Evolutionary conservation across 164 flowering plant species (phyloP), one percentile per base, ranked within the genome.

Genomic region (Aristolochia contorta): DNA sequence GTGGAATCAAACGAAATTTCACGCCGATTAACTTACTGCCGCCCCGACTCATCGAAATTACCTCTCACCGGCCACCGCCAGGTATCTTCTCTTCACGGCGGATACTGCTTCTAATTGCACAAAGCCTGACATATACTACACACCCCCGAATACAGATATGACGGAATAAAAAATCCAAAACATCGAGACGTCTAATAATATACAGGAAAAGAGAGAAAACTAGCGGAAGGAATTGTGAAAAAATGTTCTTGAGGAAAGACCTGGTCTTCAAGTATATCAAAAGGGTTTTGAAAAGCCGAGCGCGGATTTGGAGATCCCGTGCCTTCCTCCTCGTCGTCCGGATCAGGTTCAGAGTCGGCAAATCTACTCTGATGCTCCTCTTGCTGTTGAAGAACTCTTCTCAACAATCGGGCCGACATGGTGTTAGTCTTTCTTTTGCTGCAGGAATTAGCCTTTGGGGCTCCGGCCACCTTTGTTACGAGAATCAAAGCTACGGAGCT

Each of bases 191-290:
- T 50, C 23, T 52, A 4, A 21, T 4, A 52, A 53, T 5, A 53
- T 16, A 27, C 2, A 22, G 10, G 56, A 53, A 21, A 53, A 10
- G 30, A 21, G 0, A 6, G 24, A 54, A 32, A 56, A 37, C 10
- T 43, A 56, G 13, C n/a, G 10, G 6, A 1, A 63, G 51, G 56
- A 18, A 37, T 3, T 37, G 3, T 37, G 7, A 37, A 37, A 10
- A 37, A 5, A 8, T 3, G 43, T 37, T 4, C 43, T 37, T 10
- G 14, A 23, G 21, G 16, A 67, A 47, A 41, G 19, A 67, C 76
- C 69, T 64, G 55, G 18, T 69, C 72, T 16, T 74, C 73, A 33
- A 80, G 81, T 49, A 80, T 74, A 72, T 80, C 76, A 50, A 80
- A 80, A 4, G 67, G 78, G 53, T 80, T 80, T 14, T 69, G 59